phyloP scores from a whole-genome alignment of 1,284 basidiomycete species.

The Pterula multifida region DNA sequence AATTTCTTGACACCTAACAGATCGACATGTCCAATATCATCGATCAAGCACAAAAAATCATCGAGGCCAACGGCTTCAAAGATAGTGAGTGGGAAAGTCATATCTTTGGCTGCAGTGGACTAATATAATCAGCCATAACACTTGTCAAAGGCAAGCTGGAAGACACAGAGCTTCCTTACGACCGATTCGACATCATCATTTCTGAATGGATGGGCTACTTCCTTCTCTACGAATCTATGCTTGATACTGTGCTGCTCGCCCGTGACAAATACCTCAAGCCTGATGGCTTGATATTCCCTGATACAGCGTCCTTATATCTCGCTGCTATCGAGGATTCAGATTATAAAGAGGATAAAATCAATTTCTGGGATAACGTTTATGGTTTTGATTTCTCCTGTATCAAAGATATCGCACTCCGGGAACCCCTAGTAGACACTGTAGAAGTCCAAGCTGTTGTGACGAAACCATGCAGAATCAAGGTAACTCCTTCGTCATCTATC shows the following conservation, averaged over 20 bases:
- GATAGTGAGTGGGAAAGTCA: slow-evolving; percentile 57
- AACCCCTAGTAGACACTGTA: slow-evolving; percentile 97
- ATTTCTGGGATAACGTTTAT: slow-evolving; percentile 99
- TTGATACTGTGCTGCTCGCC: slow-evolving; percentile 94
- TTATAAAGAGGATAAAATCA: slow-evolving; percentile 99
- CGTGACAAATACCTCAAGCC: slow-evolving; percentile 94
- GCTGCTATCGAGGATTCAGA: slow-evolving; percentile 99
- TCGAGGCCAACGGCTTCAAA: slow-evolving; percentile 92
- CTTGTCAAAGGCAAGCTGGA: slow-evolving; percentile 98
- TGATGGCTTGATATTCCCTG: slow-evolving; percentile 91
- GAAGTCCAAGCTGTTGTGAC: slow-evolving; percentile 89
- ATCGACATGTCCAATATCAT: slow-evolving; percentile 99
- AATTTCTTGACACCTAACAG: slow-evolving; percentile 24
- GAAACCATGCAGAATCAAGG: slow-evolving; percentile 81
- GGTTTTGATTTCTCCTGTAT: slow-evolving; percentile 99
- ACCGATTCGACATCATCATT: slow-evolving; percentile 96
- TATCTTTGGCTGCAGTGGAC: slow-evolving; percentile 7
- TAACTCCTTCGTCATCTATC: slow-evolving; percentile 14
- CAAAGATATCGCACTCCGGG: slow-evolving; percentile 95
- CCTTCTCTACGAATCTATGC: slow-evolving; percentile 97
- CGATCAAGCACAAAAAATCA: slow-evolving; percentile 95
- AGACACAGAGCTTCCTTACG: slow-evolving; percentile 75
- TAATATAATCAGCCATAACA: slow-evolving; percentile 58
- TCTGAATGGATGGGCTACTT: slow-evolving; percentile 99
- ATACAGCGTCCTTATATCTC: slow-evolving; percentile 86